A percentile compares a stretch with the other conserved stretches of the same genome.
Evolutionary conservation across 768 basidiomycete genomes (phyloP).

Genomic region (Xerocomus spinulosus): DNA sequence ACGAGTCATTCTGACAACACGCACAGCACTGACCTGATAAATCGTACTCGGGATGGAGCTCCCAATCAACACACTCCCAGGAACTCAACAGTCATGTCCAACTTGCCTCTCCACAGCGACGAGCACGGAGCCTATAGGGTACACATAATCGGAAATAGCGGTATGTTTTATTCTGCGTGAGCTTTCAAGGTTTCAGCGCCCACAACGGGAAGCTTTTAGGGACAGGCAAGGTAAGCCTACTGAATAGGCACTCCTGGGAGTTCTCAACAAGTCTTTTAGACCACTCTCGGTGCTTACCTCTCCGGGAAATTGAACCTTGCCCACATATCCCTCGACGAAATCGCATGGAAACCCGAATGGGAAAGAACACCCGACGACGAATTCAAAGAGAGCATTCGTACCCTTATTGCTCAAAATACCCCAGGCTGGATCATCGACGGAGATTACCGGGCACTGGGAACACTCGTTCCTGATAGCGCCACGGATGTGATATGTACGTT

Average conservation of each 20-base stretch:
- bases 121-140: conserved; percentile 43
- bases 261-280: conserved; percentile 27
- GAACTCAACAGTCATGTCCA: neutral
- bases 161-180: conserved; percentile 29
- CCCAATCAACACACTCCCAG: neutral
- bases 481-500: conserved; percentile 55
- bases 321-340: conserved; percentile 41
- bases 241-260: too few relatives aligned
- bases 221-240: conserved; percentile 35
- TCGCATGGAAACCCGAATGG: conserved; percentile 53
- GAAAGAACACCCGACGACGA: conserved; percentile 25
- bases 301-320: conserved; percentile 42
- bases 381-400: conserved; percentile 15
- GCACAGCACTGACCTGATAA: too few relatives aligned
- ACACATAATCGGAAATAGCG: conserved; percentile 49
- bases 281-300: conserved; percentile 44
- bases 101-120: conserved; percentile 38
- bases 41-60: neutral
- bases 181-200: neutral
- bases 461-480: conserved; percentile 33
- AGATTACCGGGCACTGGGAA: conserved; percentile 33
- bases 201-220: conserved; percentile 21
- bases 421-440: conserved; percentile 56
- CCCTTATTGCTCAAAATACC: conserved; percentile 27
- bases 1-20: neutral